phyloP scores from a whole-genome alignment of 768 basidiomycete species.

The Chalciporus sphaerocephalus region DNA sequence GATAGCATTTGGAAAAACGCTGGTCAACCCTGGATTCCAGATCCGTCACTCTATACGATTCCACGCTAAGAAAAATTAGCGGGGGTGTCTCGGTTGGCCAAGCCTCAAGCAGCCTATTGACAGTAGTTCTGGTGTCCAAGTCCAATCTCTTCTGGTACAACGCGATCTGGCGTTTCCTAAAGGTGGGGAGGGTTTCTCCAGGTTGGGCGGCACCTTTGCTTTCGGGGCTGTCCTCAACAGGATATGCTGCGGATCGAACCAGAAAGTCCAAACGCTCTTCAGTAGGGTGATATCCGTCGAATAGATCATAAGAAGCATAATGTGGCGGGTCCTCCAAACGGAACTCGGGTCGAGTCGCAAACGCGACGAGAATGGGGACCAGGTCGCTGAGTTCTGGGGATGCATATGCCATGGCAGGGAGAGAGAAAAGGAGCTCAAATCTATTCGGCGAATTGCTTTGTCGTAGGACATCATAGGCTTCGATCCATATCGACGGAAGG shows the following conservation, averaged over 20 bases:
- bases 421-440: constrained; percentile 28
- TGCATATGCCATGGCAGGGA: constrained; percentile 32
- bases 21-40: background rate
- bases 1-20: constrained; percentile 17
- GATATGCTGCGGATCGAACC: background rate
- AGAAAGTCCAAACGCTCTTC: background rate
- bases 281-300: constrained; percentile 8
- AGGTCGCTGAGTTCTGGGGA: constrained; percentile 11
- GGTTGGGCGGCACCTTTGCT: background rate
- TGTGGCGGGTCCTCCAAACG: constrained; percentile 12
- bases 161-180: constrained; percentile 5
- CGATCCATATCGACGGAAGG: constrained; percentile 25
- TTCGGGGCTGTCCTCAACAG: constrained; percentile 17
- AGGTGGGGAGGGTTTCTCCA: background rate
- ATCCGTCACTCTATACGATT: constrained; percentile 1
- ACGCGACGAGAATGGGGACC: constrained; percentile 31
- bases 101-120: background rate
- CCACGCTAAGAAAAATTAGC: background rate
- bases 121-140: constrained; percentile 3
- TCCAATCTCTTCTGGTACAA: constrained; percentile 6
- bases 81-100: constrained; percentile 23
- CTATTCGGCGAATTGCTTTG: constrained; percentile 4
- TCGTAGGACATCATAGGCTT: constrained; percentile 28
- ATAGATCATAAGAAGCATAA: constrained; percentile 10
- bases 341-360: constrained; percentile 16